Evolutionary conservation across 805 yeast genomes (phyloP).

Genomic region (Lachancea waltii): DNA sequence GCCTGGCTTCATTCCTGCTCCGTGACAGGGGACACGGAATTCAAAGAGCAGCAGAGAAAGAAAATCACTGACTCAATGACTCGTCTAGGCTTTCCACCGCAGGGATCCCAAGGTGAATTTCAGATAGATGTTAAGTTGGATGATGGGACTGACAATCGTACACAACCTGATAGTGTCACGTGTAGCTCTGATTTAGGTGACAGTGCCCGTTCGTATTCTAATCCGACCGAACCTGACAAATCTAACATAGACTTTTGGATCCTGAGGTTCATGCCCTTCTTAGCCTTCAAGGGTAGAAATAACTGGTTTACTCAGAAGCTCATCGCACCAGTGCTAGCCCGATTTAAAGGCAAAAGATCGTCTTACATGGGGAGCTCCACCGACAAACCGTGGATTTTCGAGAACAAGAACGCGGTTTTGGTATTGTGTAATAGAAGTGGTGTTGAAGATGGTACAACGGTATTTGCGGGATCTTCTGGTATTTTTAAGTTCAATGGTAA

Average conservation of each 20-base stretch:
- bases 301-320: conserved; percentile 16
- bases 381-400: conserved; percentile 24
- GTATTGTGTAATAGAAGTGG: conserved; percentile 72
- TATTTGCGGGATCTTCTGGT: conserved; percentile 61
- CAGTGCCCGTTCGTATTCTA: conserved; percentile 2
- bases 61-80: conserved; percentile 13
- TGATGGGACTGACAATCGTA: conserved; percentile 11
- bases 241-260: conserved; percentile 69
- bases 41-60: conserved; percentile 6
- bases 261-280: conserved; percentile 57
- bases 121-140: conserved; percentile 14
- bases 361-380: conserved; percentile 22
- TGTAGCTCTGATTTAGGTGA: background rate
- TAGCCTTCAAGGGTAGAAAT: conserved; percentile 32
- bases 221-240: conserved; percentile 38
- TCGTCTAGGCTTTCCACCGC: conserved; percentile 14
- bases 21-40: conserved; percentile 20
- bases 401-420: conserved; percentile 32
- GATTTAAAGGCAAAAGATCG: conserved; percentile 15
- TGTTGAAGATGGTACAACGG: conserved; percentile 50
- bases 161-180: conserved; percentile 3
- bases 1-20: conserved; percentile 71
- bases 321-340: conserved; percentile 8
- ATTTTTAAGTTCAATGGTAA: conserved; percentile 49
- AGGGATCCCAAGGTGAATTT: conserved; percentile 25